Evolutionary conservation across 495 filamentous ascomycete species (phyloP), one percentile per base, ranked within the genome.

Genomic region (Penicillium pulvis): DNA sequence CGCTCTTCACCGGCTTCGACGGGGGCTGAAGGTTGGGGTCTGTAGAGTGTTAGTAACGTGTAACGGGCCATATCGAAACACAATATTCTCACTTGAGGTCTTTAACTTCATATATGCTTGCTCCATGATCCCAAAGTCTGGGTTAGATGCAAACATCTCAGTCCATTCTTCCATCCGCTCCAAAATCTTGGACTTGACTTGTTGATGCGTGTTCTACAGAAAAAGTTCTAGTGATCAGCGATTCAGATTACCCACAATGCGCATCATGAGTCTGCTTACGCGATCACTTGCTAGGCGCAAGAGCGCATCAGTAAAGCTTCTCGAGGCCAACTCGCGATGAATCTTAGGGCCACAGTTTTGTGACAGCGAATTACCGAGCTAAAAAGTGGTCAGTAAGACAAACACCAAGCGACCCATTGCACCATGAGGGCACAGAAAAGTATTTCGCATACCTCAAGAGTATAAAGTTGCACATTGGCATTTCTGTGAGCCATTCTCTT

Each of bases 381-480:
- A 69, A 14, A 57, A 46, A 16, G 16, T 16, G 56, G 50, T 64
- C 49, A 62, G 60, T 9, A 57, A 19, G 17, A 1, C 16, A 4
- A 3, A 14, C 1, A 31, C 10, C 23, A 45, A n/a, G 6, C 6
- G 35, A 14, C 8, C 12, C 33, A 11, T 42, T 20, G 12, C 11
- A 14, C 44, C 17, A 23, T 39, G 12, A 16, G 35, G 9, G 9
- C 17, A 20, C 45, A 45, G 6, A 3, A 20, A 30, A 31, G 9
- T 9, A 41, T 20, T 3, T 17, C 46, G 57, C 82, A 47, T 64
- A 94, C 92, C 83, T 98, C 94, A 56, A 98, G 82, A 19, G 94
- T 98, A 70, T 98, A 98, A 33, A 98, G 82, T 76, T 98, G 94
- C n/a, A 98, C 94, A 75, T 98, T 98, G 56, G 94, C 94, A 76